These are phyloP conservation scores for Monosporascus sp. DNA, from an alignment of 2,329 filamentous ascomycete genomes.

Conservation along the genomic window DNA sequence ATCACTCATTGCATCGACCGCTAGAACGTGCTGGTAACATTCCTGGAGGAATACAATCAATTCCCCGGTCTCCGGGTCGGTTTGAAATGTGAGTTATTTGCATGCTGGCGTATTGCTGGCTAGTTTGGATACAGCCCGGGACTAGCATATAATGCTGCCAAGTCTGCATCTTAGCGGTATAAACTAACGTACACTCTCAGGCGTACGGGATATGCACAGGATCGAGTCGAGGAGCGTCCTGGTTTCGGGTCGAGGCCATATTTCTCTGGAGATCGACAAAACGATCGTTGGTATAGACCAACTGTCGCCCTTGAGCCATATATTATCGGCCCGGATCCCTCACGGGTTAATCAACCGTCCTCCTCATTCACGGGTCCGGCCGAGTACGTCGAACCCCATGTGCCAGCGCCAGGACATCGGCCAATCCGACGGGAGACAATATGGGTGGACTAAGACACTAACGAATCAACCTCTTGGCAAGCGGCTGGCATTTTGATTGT, in stretches of 20 bases:
- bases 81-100: conserved; percentile 17
- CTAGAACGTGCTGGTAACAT: conserved; percentile 7
- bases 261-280: not conserved
- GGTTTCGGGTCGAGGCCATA: not conserved
- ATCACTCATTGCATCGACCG: conserved; percentile 6
- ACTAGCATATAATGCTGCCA: not conserved
- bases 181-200: not conserved
- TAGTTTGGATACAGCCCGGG: not conserved
- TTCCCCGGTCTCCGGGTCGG: conserved; percentile 4
- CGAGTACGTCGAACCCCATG: conserved; percentile 12
- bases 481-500: not conserved
- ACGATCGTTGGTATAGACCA: conserved; percentile 2
- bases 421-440: conserved; percentile 15
- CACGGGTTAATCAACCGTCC: conserved; percentile 9
- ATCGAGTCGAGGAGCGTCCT: not conserved
- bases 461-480: not conserved
- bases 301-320: conserved; percentile 4
- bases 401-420: conserved; percentile 9
- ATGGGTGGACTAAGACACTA: conserved; percentile 15
- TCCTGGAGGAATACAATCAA: conserved; percentile 5
- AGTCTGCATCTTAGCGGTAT: not conserved
- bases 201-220: not conserved
- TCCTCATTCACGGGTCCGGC: conserved; percentile 11
- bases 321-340: conserved; percentile 8
- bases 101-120: not conserved